phyloP scores from a whole-genome alignment of 192 early-diverging fungal genomes.

The Coemansia sp. region DNA sequence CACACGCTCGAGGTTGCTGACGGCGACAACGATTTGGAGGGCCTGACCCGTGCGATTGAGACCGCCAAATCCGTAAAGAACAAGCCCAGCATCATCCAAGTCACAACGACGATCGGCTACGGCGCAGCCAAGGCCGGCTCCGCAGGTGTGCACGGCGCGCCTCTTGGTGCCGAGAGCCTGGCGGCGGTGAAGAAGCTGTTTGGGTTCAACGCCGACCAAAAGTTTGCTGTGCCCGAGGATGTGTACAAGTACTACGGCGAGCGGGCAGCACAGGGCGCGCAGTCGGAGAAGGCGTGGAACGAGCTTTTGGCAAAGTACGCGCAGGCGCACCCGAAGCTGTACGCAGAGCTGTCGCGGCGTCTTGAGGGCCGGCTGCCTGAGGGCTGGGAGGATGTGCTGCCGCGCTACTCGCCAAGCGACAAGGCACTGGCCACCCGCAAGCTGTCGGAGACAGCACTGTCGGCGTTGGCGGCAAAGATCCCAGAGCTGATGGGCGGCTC shows the following conservation, averaged over 20 bases:
- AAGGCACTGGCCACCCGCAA: constrained; percentile 84
- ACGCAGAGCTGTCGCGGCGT: constrained; percentile 74
- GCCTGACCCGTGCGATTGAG: constrained; percentile 73
- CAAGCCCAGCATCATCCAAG: constrained; percentile 80
- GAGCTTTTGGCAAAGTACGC: constrained; percentile 69
- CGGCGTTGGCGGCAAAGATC: constrained; percentile 71
- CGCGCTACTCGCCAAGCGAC: constrained; percentile 80
- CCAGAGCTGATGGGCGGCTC: constrained; percentile 93
- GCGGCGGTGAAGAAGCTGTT: constrained; percentile 75
- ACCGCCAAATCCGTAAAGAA: constrained; percentile 80
- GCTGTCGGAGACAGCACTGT: constrained; percentile 81
- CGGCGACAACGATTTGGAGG: constrained; percentile 76
- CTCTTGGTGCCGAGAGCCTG: constrained; percentile 80
- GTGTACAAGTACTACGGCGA: constrained; percentile 58
- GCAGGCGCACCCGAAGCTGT: constrained; percentile 65
- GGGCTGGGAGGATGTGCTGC: constrained; percentile 70
- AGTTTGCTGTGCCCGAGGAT: constrained; percentile 71
- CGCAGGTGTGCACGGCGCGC: constrained; percentile 88
- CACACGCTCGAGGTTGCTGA: constrained; percentile 75
- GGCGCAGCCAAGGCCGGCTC: constrained; percentile 87
- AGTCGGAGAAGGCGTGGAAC: constrained; percentile 75
- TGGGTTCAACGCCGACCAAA: constrained; percentile 76
- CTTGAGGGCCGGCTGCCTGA: constrained; percentile 70
- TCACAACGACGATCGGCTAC: constrained; percentile 91
- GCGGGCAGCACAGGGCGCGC: constrained; percentile 61